These are phyloP conservation scores for Penicillium oxalicum DNA, from an alignment of 2,329 filamentous ascomycete genomes.

Conservation along the genomic window DNA sequence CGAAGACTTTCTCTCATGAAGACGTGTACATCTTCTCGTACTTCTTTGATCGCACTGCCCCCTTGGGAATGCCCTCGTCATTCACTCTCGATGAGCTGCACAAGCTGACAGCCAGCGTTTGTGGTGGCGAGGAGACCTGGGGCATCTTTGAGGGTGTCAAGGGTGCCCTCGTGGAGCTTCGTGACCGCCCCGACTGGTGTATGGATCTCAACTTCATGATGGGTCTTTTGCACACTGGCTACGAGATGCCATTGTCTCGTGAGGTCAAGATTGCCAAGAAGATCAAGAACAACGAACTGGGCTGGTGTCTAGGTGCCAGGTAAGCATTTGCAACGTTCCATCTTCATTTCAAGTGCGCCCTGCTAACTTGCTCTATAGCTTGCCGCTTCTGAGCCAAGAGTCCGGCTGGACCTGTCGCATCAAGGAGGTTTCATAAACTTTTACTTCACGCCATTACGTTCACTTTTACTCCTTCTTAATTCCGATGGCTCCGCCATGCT, in stretches of 20 bases:
- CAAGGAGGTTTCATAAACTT: constrained; percentile 59
- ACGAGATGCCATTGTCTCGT: constrained; percentile 94
- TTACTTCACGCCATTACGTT: constrained; percentile 7
- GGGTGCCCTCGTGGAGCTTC: constrained; percentile 72
- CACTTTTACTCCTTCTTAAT: constrained; percentile 17
- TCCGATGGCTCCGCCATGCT: constrained; percentile 18
- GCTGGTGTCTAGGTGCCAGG: constrained; percentile 97
- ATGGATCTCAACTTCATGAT: constrained; percentile 96
- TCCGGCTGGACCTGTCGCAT: constrained; percentile 90
- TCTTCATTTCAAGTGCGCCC: background rate
- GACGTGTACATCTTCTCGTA: constrained; percentile 96
- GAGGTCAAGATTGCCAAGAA: constrained; percentile 99
- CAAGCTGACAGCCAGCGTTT: constrained; percentile 78
- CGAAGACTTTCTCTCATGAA: constrained; percentile 85
- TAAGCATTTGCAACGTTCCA: constrained; percentile 42
- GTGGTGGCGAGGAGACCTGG: constrained; percentile 71
- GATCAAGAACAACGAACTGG: constrained; percentile 92
- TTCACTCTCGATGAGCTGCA: constrained; percentile 89
- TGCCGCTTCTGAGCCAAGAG: constrained; percentile 72
- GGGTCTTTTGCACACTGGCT: constrained; percentile 84
- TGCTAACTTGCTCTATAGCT: constrained; percentile 47
- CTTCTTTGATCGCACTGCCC: constrained; percentile 92
- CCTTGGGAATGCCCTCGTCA: constrained; percentile 95
- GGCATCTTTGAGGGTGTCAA: constrained; percentile 70
- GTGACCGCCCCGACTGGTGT: constrained; percentile 80